A percentile compares a stretch with the other conserved stretches of the same genome.
These are phyloP conservation scores for Aspergillus egyptiacus DNA, from an alignment of 495 filamentous ascomycete genomes.

Conservation along the genomic window DNA sequence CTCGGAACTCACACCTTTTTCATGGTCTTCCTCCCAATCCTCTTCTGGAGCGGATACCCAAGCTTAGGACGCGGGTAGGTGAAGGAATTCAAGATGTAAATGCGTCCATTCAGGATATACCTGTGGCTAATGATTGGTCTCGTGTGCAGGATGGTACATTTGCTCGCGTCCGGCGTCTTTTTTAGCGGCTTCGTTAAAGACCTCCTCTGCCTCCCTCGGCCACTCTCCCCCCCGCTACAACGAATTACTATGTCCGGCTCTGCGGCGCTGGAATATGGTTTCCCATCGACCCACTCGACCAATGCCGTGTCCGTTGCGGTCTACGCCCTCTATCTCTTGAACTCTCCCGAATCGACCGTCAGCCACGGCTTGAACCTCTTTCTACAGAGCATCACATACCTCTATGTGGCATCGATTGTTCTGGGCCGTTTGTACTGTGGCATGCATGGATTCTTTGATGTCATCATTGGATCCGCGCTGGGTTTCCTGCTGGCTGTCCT, in stretches of 20 bases:
- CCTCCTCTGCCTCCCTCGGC: slow-evolving; percentile 87
- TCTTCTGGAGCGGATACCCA: slow-evolving; percentile 91
- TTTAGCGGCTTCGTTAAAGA: slow-evolving; percentile 93
- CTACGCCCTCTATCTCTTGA: slow-evolving; percentile 67
- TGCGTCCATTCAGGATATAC: neutral
- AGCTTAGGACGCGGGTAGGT: slow-evolving; percentile 76
- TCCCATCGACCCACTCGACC: slow-evolving; percentile 93
- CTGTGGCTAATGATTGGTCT: slow-evolving; percentile 7
- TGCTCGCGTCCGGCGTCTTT: slow-evolving; percentile 85
- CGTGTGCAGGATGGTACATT: slow-evolving; percentile 66
- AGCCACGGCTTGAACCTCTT: slow-evolving; percentile 45
- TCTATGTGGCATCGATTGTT: slow-evolving; percentile 85
- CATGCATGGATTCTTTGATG: slow-evolving; percentile 97
- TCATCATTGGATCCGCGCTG: slow-evolving; percentile 67
- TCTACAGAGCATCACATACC: slow-evolving; percentile 62
- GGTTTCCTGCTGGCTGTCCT: slow-evolving; percentile 61
- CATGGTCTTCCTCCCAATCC: slow-evolving; percentile 85
- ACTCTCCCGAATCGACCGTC: slow-evolving; percentile 48
- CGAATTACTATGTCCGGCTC: slow-evolving; percentile 96
- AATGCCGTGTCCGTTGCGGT: slow-evolving; percentile 93
- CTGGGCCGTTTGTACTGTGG: slow-evolving; percentile 91
- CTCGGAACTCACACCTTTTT: slow-evolving; percentile 98
- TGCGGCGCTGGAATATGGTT: slow-evolving; percentile 91
- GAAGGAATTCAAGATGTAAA: neutral
- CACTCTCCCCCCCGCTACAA: slow-evolving; percentile 85